Conservation (phyloP, 768 basidiomycete species). For the Leccinum truebloodii region DNA sequence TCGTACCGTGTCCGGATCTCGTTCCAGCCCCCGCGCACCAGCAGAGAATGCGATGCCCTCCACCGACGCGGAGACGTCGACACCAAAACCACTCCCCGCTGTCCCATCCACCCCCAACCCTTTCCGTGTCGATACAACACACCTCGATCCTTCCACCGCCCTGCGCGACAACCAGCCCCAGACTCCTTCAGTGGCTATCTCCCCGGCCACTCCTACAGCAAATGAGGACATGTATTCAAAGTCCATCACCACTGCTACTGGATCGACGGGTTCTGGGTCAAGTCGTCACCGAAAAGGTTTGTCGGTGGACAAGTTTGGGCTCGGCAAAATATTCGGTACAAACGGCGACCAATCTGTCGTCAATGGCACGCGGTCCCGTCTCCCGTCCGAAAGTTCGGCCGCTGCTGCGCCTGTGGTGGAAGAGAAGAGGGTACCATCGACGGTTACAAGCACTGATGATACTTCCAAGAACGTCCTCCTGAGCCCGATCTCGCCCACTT, state of each 20-base stretch:
- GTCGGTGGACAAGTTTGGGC: conserved; percentile 77
- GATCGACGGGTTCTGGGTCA: conserved; percentile 41
- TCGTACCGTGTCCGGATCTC: conserved; percentile 19
- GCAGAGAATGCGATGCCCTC: conserved; percentile 24
- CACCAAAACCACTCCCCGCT: conserved; percentile 35
- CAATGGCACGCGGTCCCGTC: conserved; percentile 40
- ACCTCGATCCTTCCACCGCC: conserved; percentile 25
- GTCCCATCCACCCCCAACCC: conserved; percentile 22
- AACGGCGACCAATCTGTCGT: conserved; percentile 35
- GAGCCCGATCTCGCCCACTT: conserved; percentile 36
- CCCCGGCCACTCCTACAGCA: conserved; percentile 42
- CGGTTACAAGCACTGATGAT: conserved; percentile 11
- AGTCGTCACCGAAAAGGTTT: conserved; percentile 66
- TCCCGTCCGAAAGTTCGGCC: conserved; percentile 43
- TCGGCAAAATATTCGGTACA: conserved; percentile 71
- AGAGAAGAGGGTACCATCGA: conserved; percentile 17
- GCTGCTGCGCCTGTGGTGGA: conserved; percentile 22
- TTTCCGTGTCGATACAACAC: conserved; percentile 24
- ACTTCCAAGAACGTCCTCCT: conserved; percentile 35
- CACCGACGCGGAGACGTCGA: conserved; percentile 10
- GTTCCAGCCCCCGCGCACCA: not conserved
- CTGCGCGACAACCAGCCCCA: conserved; percentile 31
- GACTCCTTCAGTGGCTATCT: conserved; percentile 37
- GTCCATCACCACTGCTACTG: conserved; percentile 30
- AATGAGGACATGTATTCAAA: conserved; percentile 31